These are phyloP conservation scores for Trichophyton mentagrophytes DNA, from an alignment of 2,329 filamentous ascomycete species.

Conservation along the genomic window DNA sequence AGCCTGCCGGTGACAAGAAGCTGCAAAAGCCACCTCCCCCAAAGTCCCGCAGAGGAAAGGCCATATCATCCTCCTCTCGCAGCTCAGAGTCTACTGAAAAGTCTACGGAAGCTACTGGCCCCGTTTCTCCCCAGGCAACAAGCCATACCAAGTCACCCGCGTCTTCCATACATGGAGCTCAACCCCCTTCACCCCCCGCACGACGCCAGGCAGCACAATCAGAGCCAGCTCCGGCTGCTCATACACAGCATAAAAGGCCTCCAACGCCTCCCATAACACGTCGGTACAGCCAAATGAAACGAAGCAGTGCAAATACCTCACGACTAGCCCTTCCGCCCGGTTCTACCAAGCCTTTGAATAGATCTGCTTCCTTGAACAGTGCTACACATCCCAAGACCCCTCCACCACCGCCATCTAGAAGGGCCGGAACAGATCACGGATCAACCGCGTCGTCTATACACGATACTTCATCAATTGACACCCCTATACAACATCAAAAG, in stretches of 20 bases:
- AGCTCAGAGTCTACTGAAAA: slow-evolving; percentile 17
- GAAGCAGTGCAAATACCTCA: slow-evolving; percentile 22
- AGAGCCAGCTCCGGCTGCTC: slow-evolving; percentile 2
- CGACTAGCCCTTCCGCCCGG: slow-evolving; percentile 31
- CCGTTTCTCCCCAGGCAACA: slow-evolving; percentile 7
- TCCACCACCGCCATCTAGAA: slow-evolving; percentile 44
- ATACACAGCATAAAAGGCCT: slow-evolving; percentile 28
- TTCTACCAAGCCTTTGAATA: slow-evolving; percentile 31
- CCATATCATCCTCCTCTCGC: slow-evolving; percentile 39
- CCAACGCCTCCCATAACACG: slow-evolving; percentile 38
- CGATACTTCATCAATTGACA: background rate
- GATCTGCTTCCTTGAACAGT: slow-evolving; percentile 20
- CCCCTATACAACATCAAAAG: background rate
- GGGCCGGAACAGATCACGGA: slow-evolving; percentile 15
- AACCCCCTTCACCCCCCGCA: background rate
- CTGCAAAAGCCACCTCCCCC: slow-evolving; percentile 44
- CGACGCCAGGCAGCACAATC: slow-evolving; percentile 4
- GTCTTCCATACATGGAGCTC: slow-evolving; percentile 2
- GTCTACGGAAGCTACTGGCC: slow-evolving; percentile 9
- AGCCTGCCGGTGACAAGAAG: background rate
- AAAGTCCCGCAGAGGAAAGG: slow-evolving; percentile 65
- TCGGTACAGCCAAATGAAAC: slow-evolving; percentile 35
- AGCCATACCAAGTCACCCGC: slow-evolving; percentile 12
- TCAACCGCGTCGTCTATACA: background rate
- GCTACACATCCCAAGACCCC: slow-evolving; percentile 30